Evolutionary conservation across 2,329 filamentous ascomycete species (phyloP).

Genomic region (Fusarium sublunatum): DNA sequence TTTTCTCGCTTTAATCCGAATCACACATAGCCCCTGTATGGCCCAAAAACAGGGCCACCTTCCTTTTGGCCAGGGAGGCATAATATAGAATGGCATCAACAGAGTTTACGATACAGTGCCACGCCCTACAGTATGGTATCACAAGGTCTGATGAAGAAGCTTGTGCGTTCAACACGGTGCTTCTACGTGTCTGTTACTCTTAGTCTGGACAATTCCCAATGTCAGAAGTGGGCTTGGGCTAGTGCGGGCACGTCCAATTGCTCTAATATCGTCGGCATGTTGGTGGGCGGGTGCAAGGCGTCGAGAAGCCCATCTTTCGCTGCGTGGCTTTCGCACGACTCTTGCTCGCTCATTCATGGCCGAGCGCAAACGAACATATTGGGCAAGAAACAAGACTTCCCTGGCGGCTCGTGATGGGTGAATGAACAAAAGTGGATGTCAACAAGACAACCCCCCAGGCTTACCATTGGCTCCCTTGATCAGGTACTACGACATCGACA

Average conservation of each 20-base stretch:
- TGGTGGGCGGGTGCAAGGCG: conserved; percentile 21
- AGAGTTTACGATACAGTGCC: conserved; percentile 18
- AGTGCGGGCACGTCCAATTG: conserved; percentile 22
- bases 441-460: conserved; percentile 32
- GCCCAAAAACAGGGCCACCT: conserved; percentile 33
- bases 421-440: conserved; percentile 34
- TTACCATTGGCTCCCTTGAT: conserved; percentile 36
- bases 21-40: conserved; percentile 33
- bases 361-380: conserved; percentile 29
- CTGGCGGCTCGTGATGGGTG: conserved; percentile 17
- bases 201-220: conserved; percentile 16
- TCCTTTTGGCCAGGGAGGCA: conserved; percentile 36
- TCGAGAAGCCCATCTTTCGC: conserved; percentile 14
- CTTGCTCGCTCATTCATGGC: conserved; percentile 23
- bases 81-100: conserved; percentile 11
- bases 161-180: conserved; percentile 22
- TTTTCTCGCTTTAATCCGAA: conserved; percentile 18
- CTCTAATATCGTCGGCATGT: conserved; percentile 31
- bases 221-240: conserved; percentile 19
- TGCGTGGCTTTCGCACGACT: conserved; percentile 22
- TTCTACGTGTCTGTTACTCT: background rate
- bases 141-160: conserved; percentile 29
- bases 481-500: conserved; percentile 26
- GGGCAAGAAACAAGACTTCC: conserved; percentile 30
- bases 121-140: conserved; percentile 19